Evolutionary conservation across 2,329 filamentous ascomycete genomes (phyloP), one percentile per base, ranked within the genome.

Genomic region (Penicillium aurantiogriseum): DNA sequence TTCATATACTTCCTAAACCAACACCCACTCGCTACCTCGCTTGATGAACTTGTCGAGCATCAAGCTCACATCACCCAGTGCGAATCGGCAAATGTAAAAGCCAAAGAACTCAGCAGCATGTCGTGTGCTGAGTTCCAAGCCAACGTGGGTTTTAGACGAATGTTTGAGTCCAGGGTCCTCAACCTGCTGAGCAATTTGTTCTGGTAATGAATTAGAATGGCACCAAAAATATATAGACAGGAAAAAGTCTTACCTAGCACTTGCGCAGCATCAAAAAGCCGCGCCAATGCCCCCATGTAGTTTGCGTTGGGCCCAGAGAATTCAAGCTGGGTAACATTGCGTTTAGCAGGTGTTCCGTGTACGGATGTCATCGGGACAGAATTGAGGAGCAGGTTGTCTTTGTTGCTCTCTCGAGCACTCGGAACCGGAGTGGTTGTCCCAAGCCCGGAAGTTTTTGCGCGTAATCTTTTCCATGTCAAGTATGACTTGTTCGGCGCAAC

Each of bases 71-170:
- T 99, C 94, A 4, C 87, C 82, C 59, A 99, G 80, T n/a, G 92
- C 92, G 72, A 99, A 99, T 19, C 94, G 88, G 75, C 93, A 97
- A 29, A 99, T 84, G 73, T 94, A 97, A 75, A 99, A 97, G 17
- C 89, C 92, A 73, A 99, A 99, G 76, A 99, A 99, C 76, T 99
- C 94, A 35, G 93, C 91, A 8, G 93, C 94, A 74, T 97, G 93
- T 40, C 93, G 86, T 36, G 92, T 92, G 72, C 91, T 94, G 40
- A 99, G 83, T 76, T 99, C 94, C 35, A 99, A 84, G 10, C 94
- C 94, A 52, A 99, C 92, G 71, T 97, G 92, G 9, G 94, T 97
- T 69, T 91, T 92, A 66, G 92, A 93, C 19, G 91, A 92, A 75
- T 94, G 91, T 66, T 90, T 90, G 54, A 97, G 83, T 10, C 93